phyloP scores from a whole-genome alignment of 768 basidiomycete species.

The Lactarius sanguifluus region DNA sequence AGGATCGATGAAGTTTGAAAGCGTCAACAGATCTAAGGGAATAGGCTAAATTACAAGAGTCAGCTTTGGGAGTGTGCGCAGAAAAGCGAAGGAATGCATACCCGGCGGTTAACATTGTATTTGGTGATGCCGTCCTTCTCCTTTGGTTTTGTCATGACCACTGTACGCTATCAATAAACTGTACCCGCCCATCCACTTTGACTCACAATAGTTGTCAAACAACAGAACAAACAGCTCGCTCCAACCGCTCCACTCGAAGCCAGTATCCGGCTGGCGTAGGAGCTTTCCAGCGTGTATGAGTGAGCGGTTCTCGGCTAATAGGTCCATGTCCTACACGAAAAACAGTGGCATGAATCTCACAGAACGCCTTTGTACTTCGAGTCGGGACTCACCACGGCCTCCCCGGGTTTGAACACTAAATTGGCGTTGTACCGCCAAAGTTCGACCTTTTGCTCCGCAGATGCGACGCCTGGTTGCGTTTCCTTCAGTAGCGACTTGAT shows the following conservation, averaged over 20 bases:
- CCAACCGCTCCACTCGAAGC: slow-evolving; percentile 88
- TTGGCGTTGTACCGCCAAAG: slow-evolving; percentile 84
- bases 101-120: slow-evolving; percentile 79
- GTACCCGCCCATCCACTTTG: background rate
- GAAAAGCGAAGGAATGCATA: slow-evolving; percentile 37
- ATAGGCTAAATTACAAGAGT: slow-evolving; percentile 61
- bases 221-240: slow-evolving; percentile 85
- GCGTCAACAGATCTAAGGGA: slow-evolving; percentile 84
- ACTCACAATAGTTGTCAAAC: slow-evolving; percentile 92
- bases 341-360: background rate
- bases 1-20: slow-evolving; percentile 80
- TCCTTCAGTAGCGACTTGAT: slow-evolving; percentile 86
- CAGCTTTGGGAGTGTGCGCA: background rate
- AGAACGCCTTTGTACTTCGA: background rate
- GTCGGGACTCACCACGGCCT: slow-evolving; percentile 51
- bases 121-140: slow-evolving; percentile 73
- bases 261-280: slow-evolving; percentile 83
- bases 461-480: slow-evolving; percentile 81
- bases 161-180: slow-evolving; percentile 40
- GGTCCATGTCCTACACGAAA: slow-evolving; percentile 78
- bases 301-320: slow-evolving; percentile 78
- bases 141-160: slow-evolving; percentile 86
- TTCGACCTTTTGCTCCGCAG: slow-evolving; percentile 86
- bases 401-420: slow-evolving; percentile 76
- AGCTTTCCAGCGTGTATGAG: slow-evolving; percentile 83